Percentiles rank a stretch among this genome's conserved stretches.
Evolutionary conservation across 1,139 yeast genomes (phyloP).

Genomic region (Scheffersomyces quercinus): DNA sequence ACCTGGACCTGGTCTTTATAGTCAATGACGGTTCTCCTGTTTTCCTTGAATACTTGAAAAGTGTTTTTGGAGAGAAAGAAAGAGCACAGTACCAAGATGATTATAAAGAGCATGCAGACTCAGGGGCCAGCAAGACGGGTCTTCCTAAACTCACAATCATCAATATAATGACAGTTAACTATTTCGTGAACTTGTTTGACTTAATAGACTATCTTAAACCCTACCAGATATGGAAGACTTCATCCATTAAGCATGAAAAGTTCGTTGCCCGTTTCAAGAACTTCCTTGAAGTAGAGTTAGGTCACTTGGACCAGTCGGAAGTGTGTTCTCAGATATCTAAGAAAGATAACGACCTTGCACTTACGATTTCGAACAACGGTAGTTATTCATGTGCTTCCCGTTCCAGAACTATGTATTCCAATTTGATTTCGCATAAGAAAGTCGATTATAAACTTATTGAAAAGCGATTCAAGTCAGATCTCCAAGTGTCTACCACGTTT

Average conservation of each 20-base stretch:
- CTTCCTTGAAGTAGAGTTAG: constrained; percentile 30
- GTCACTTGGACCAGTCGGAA: constrained; percentile 5
- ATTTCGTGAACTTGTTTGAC: constrained; percentile 41
- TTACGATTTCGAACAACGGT: constrained; percentile 5
- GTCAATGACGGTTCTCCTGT: constrained; percentile 43
- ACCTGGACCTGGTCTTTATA: constrained; percentile 33
- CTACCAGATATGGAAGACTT: constrained; percentile 43
- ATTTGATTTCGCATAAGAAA: constrained; percentile 22
- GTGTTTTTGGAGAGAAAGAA: constrained; percentile 7
- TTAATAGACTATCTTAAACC: constrained; percentile 36
- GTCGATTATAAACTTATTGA: constrained; percentile 37
- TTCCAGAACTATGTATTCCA: constrained; percentile 22
- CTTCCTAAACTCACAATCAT: constrained; percentile 37
- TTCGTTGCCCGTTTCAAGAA: constrained; percentile 25
- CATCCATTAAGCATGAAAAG: constrained; percentile 30
- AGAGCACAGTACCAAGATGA: background rate
- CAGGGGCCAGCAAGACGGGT: constrained; percentile 4
- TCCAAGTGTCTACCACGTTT: constrained; percentile 23
- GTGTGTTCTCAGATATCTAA: constrained; percentile 6
- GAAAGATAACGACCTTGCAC: constrained; percentile 10
- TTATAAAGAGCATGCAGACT: background rate
- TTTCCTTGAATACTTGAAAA: constrained; percentile 27
- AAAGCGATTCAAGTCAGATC: constrained; percentile 32
- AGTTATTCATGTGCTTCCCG: background rate
- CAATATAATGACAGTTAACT: constrained; percentile 43